Conservation (phyloP, 768 basidiomycete genomes). For the Amanita brunnescens region DNA sequence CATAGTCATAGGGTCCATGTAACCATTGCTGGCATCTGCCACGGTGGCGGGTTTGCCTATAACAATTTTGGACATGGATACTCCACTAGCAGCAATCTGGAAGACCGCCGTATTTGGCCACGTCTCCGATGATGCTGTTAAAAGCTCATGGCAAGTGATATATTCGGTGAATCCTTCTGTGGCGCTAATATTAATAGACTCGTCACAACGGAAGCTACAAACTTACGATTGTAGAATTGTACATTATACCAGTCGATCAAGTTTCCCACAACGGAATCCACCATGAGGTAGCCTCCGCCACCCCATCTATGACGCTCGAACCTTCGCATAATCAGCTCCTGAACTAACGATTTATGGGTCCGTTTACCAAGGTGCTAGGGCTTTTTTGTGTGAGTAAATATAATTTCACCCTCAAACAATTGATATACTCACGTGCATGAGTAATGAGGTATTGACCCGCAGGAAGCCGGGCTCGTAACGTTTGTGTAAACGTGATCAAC, state of each 20-base stretch:
- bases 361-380: conserved; percentile 39
- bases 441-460: conserved; percentile 41
- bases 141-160: conserved; percentile 50
- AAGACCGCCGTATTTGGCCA: conserved; percentile 59
- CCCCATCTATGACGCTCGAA: conserved; percentile 32
- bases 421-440: conserved; percentile 39
- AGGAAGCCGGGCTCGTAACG: conserved; percentile 41
- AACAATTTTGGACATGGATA: conserved; percentile 29
- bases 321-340: conserved; percentile 18
- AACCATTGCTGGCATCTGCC: conserved; percentile 50
- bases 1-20: conserved; percentile 48
- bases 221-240: conserved; percentile 28
- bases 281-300: conserved; percentile 47
- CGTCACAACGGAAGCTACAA: background rate
- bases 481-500: conserved; percentile 45
- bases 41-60: conserved; percentile 63
- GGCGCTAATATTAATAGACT: background rate
- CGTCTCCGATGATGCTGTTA: conserved; percentile 15
- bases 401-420: background rate
- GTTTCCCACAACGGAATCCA: conserved; percentile 43
- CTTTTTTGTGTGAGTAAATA: conserved; percentile 15
- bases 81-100: conserved; percentile 49
- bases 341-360: background rate
- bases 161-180: conserved; percentile 61
- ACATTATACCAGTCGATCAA: conserved; percentile 61